phyloP scores from a whole-genome alignment of 2,329 filamentous ascomycete species.

The Fusarium penzigii region DNA sequence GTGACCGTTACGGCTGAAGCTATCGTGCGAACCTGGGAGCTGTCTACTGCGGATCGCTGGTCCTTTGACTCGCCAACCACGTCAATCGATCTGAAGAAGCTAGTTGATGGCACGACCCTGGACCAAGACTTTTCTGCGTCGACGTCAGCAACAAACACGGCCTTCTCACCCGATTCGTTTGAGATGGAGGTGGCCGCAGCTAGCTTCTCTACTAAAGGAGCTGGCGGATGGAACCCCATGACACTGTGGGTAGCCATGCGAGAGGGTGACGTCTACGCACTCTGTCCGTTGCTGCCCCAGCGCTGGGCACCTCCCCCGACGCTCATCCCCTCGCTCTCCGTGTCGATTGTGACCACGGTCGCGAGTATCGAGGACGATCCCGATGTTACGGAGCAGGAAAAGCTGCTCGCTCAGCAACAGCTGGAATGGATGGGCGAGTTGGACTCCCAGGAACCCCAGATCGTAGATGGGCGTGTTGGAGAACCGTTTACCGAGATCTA shows the following conservation, averaged over 20 bases:
- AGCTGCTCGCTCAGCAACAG: constrained; percentile 63
- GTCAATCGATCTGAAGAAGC: constrained; percentile 83
- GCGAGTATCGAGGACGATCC: constrained; percentile 63
- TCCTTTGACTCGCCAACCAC: constrained; percentile 84
- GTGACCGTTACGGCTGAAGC: constrained; percentile 89
- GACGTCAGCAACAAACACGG: constrained; percentile 70
- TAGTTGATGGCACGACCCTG: constrained; percentile 78
- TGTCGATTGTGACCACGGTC: constrained; percentile 77
- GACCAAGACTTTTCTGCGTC: constrained; percentile 84
- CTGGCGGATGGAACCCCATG: constrained; percentile 92
- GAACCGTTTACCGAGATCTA: constrained; percentile 58
- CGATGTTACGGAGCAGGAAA: constrained; percentile 51
- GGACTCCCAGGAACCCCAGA: constrained; percentile 60
- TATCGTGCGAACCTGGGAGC: constrained; percentile 86
- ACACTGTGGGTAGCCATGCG: constrained; percentile 97
- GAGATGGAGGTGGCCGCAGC: constrained; percentile 95
- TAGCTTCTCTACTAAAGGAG: constrained; percentile 67
- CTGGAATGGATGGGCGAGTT: constrained; percentile 68
- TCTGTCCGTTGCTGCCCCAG: constrained; percentile 85
- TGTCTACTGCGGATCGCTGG: constrained; percentile 80
- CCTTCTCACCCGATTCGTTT: constrained; percentile 84
- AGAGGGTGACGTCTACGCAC: constrained; percentile 87
- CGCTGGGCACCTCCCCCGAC: constrained; percentile 80
- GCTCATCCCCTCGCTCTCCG: constrained; percentile 78
- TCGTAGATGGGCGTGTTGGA: constrained; percentile 50